phyloP scores from a whole-genome alignment of 2,329 filamentous ascomycete genomes.

The Fusarium sp. region DNA sequence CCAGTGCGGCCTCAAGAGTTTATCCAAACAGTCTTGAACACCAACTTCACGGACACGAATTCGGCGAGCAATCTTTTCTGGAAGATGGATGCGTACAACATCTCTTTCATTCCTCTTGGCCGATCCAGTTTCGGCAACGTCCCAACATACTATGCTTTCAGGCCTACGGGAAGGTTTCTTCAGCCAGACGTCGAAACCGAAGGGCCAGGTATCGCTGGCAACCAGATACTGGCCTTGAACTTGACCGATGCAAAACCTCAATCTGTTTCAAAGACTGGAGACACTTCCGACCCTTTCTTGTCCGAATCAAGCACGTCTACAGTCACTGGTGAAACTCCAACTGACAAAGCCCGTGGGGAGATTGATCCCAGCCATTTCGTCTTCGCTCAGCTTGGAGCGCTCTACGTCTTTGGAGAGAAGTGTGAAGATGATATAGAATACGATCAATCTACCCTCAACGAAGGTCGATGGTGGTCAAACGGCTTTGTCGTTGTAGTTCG shows the following conservation, averaged over 20 bases:
- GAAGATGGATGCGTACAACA: background rate
- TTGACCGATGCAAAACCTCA: background rate
- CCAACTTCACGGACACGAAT: background rate
- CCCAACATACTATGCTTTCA: background rate
- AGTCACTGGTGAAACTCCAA: too few species aligned
- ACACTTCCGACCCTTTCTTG: background rate
- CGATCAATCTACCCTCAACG: rapidly evolving
- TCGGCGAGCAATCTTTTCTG: background rate
- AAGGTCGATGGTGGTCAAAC: background rate
- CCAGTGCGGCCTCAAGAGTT: background rate
- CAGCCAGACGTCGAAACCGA: background rate
- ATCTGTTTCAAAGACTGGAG: background rate
- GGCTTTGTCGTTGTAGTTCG: background rate
- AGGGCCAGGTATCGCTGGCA: background rate
- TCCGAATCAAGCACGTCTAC: background rate
- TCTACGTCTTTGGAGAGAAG: background rate
- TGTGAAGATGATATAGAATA: background rate
- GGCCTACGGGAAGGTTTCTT: background rate
- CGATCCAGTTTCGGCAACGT: background rate
- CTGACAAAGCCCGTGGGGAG: background rate
- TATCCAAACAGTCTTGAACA: background rate
- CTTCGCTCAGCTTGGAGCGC: background rate
- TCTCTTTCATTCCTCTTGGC: background rate
- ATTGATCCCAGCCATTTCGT: background rate
- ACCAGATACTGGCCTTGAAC: background rate